Evolutionary conservation across 1,284 basidiomycete species (phyloP), one percentile per base, ranked within the genome.

Genomic region (Athelia psychrophila): DNA sequence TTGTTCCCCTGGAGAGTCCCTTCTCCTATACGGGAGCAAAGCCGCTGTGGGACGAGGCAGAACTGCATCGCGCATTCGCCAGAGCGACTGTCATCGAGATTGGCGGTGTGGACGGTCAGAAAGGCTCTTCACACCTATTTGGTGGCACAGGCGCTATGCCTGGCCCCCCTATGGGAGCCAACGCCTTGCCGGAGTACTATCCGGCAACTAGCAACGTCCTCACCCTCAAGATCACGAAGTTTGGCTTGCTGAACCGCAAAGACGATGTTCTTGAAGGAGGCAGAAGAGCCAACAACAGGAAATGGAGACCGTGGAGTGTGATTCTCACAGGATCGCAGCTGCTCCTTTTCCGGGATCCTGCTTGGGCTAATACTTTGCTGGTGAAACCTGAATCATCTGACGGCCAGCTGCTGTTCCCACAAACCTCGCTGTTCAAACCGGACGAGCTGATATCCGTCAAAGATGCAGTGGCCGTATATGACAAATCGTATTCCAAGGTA

Each of bases 301-400:
- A 95, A 69, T 99, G 96, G 96, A 88, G 81, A 62, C 74, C 84
- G 30, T 96, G 88, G 80, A 90, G 85, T 54, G 86, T 95, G 9
- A 77, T 97, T 49, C 76, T 99, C 50, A 95, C 95, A 3, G 88
- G 86, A 27, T 93, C 93, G 8, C 95, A 98, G 64, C 75, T 99
- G 9, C 78, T 98, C 44, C 89, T 98, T 65, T 95, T 95, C 72
- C 93, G 93, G 56, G 95, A 98, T 68, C 70, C 84, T 1, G 71
- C 81, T 8, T 89, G 84, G 85, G 85, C 85, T 5, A 63, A 73
- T 27, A 73, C 75, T 19, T 67, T 94, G 22, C 73, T 81, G 49
- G 76, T 80, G 44, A 80, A 84, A 63, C 72, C 76, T 19, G 68
- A 74, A 18, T 62, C 62, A 2, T 64, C 69, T 3, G 71, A 73